Conservation (phyloP, 2,329 filamentous ascomycete genomes). For the Pestalotiopsis sp. region DNA sequence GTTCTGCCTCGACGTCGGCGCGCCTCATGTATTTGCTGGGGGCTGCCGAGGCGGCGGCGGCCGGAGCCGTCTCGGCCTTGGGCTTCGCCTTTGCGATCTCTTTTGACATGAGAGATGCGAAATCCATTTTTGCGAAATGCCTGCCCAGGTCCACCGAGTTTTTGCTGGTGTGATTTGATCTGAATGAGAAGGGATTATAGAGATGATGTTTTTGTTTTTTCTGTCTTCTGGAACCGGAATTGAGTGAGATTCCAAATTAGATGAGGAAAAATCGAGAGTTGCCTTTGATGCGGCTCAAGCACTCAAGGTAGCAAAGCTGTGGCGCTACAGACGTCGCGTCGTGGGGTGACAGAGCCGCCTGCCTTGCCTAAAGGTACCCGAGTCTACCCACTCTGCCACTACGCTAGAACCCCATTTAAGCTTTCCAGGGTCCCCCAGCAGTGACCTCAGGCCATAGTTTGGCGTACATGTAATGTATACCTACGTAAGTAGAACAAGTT, state of each 20-base stretch:
- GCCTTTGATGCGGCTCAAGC: no score
- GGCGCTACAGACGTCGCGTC: neutral
- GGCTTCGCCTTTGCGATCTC: constrained; percentile 83
- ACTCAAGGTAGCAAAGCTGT: neutral
- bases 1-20: constrained; percentile 81
- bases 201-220: no score
- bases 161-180: neutral
- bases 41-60: constrained; percentile 12
- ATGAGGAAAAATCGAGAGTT: neutral
- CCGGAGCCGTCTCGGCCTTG: constrained; percentile 25
- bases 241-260: no score
- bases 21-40: constrained; percentile 73
- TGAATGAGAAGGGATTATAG: no score
- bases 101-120: constrained; percentile 89
- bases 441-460: neutral
- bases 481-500: neutral
- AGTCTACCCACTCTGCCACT: neutral
- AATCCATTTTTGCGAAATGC: constrained; percentile 71
- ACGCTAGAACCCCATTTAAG: constrained; percentile 8
- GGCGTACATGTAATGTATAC: neutral
- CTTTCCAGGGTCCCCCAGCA: constrained; percentile 5
- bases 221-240: no score
- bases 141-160: neutral
- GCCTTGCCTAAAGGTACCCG: neutral
- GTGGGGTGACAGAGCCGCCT: neutral